These are phyloP conservation scores for Diplogelasinospora grovesii DNA, from an alignment of 495 filamentous ascomycete species.

Conservation along the genomic window DNA sequence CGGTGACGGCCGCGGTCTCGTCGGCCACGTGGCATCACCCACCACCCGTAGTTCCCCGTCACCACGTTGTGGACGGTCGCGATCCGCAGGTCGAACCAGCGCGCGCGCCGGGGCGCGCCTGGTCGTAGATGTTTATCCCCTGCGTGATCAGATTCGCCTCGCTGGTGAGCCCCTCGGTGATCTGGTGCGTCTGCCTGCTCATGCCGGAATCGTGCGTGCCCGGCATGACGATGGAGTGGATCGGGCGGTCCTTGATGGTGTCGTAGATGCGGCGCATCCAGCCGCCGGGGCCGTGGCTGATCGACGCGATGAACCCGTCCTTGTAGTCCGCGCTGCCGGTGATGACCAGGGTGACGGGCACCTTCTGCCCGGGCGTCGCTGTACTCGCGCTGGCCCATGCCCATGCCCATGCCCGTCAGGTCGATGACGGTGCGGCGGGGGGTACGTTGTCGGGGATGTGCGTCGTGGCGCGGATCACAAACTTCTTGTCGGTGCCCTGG, in stretches of 20 bases:
- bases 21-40: too few species aligned
- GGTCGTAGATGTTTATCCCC: not conserved
- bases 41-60: constrained; percentile 1
- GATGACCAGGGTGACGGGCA: not conserved
- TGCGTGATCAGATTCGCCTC: not conserved
- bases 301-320: not conserved
- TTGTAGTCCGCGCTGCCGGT: not conserved
- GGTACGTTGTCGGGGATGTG: too few species aligned
- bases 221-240: not conserved
- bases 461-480: too few species aligned
- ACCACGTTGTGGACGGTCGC: not conserved
- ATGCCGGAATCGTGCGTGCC: not conserved
- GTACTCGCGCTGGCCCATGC: not conserved
- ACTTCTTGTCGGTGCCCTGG: too few species aligned
- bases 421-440: too few species aligned
- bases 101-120: not conserved
- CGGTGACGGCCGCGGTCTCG: constrained; percentile 6
- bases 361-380: not conserved
- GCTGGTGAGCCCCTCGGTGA: not conserved
- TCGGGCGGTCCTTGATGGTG: not conserved
- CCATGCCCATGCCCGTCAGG: too few species aligned
- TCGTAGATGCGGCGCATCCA: constrained; percentile 1
- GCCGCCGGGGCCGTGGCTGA: not conserved
- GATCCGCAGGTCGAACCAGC: not conserved
- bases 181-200: not conserved